Base-by-base conservation (phyloP, 257 asterid genomes). In the Solanum chaucha region DNA sequence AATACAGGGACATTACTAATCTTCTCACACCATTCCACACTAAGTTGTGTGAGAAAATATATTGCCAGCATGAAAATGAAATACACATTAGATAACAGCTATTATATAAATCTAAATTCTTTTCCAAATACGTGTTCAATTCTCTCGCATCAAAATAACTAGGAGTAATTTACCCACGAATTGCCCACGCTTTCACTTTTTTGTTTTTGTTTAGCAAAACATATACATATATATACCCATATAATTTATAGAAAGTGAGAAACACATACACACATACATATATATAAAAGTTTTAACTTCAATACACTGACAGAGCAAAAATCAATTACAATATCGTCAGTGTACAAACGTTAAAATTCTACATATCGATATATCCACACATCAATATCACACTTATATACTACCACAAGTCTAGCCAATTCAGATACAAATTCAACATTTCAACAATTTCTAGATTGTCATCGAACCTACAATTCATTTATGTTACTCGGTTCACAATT, bases 161-260 rank as follows among this genome's bases (percentile, higher is more conserved):
- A 74, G 11, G 83, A 40, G 59, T 41, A 17, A 85, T 28, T 85
- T 40, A 70, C 13, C 97, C 94, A 91, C 95, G 93, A 92, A 86
- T 88, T 89, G 65, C 92, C 94, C 94, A 89, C 96, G 93, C 89
- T 74, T 89, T 88, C 80, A 19, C 85, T 83, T 86, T 87, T 70
- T 38, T 28, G 48, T 12, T 11, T 5, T 65, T 24, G 14, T 24
- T 4, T 11, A 0, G 7, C 5, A 20, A 59, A 15, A 3, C 11
- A n/a, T 0, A 40, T 4, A 78, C 24, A 70, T 24, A 24, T 75
- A 65, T 58, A 48, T 6, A 20, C 26, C 59, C 8, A 28, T 51
- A 87, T 51, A 87, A 86, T 64, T 70, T 86, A 87, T 87, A 92
- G 34, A 10, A 10, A 38, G 35, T 74, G 59, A 40, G 22, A 38